Conservation (phyloP, 495 filamentous ascomycete genomes). For the Rostrohypoxylon terebratum region DNA sequence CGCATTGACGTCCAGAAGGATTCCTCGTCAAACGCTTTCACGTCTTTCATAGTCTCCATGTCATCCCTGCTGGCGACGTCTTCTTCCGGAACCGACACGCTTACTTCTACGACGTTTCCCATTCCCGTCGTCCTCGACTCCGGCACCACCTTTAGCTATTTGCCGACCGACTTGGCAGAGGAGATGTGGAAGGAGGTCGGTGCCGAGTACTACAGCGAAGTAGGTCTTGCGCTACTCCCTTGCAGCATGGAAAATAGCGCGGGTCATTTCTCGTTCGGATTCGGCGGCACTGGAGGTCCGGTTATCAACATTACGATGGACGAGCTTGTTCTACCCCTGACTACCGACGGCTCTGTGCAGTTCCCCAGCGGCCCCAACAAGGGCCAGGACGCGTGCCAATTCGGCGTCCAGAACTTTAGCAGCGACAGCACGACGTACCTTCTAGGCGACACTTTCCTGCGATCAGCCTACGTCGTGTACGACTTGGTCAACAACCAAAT, state of each 20-base stretch:
- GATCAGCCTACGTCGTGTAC: slow-evolving; percentile 94
- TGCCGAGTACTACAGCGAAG: slow-evolving; percentile 62
- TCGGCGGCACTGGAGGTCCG: slow-evolving; percentile 69
- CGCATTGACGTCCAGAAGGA: slow-evolving; percentile 71
- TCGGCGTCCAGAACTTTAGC: slow-evolving; percentile 80
- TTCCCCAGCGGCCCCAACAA: slow-evolving; percentile 58
- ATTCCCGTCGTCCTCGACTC: slow-evolving; percentile 86
- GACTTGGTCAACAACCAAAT: slow-evolving; percentile 92
- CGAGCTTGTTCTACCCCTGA: slow-evolving; percentile 78
- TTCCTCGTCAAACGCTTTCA: slow-evolving; percentile 57
- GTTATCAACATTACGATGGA: slow-evolving; percentile 78
- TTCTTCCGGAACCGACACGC: slow-evolving; percentile 60
- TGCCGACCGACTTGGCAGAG: slow-evolving; percentile 76
- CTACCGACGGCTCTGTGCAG: slow-evolving; percentile 57
- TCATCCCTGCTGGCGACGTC: slow-evolving; percentile 65
- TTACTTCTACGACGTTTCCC: slow-evolving; percentile 63
- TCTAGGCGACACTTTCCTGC: slow-evolving; percentile 94
- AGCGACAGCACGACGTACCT: slow-evolving; percentile 68
- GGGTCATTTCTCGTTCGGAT: slow-evolving; percentile 77
- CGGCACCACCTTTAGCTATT: slow-evolving; percentile 86
- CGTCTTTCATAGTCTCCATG: slow-evolving; percentile 79
- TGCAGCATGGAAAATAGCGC: slow-evolving; percentile 73
- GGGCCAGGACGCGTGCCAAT: slow-evolving; percentile 72
- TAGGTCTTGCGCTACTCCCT: slow-evolving; percentile 72
- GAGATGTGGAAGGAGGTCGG: slow-evolving; percentile 76